Evolutionary conservation across 306 rosid genomes (phyloP), one percentile per base, ranked within the genome.

Genomic region (Corylus americana): DNA sequence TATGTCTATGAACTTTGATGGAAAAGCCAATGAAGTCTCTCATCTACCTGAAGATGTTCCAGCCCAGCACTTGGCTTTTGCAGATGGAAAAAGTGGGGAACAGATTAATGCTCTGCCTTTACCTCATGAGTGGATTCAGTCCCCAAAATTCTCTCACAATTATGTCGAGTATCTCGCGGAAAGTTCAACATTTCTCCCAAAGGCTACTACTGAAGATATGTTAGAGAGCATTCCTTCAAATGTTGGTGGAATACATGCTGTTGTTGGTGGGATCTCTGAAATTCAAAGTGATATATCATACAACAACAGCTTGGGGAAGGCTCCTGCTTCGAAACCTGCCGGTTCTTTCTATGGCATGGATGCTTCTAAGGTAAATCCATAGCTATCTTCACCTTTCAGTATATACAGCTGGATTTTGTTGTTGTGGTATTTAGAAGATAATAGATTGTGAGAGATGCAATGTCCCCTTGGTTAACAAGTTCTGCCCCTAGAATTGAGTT

Each of bases 81-180:
- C 78, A 11, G 51, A 79, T 80, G 90, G 80, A 74, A 77, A 58
- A 31, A 45, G 72, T 78, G 77, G 82, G 82, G 83, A 71, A 74
- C 84, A 76, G 39, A 59, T 42, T 37, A 76, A 82, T 71, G 47
- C 59, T 64, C 47, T 81, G 49, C 69, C 63, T 70, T 17, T 80
- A 27, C 81, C 82, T 42, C 7, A 42, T 49, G 87, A 85, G 64
- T 82, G 90, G 96, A 78, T 70, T 79, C 80, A 77, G 61, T 66
- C 84, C 55, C 85, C 89, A 27, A 85, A 85, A 78, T 86, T 80
- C 35, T 74, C 85, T 73, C 88, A 79, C 42, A 77, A 70, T 57
- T 88, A 80, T 66, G 91, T 87, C 75, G 82, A 92, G 51, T 94
- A 74, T 86, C 86, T 89, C 51, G 71, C 90, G 2, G 96, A 90